Evolutionary conservation across 306 rosid species (phyloP), one percentile per base, ranked within the genome.

Genomic region (Cucurbita maxima): DNA sequence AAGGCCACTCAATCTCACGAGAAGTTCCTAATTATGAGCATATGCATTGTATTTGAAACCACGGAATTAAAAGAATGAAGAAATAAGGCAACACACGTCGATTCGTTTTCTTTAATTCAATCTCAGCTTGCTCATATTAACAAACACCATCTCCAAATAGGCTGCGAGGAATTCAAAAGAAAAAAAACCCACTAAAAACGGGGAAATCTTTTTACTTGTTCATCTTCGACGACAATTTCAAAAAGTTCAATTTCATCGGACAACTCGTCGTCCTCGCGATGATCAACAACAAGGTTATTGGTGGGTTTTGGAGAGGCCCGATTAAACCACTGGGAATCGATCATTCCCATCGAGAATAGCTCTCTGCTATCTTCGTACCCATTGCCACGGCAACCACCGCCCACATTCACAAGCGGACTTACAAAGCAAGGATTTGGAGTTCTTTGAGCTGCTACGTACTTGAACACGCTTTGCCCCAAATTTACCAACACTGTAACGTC

Each of bases 361-460:
- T 94, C 99, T 73, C 80, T 86, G 82, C 96, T 91, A 58, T 91
- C 99, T 77, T 94, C 96, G 56, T 85, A 87, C 38, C 52, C 63
- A 72, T 53, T 52, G 38, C 88, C 91, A 36, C 86, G 64, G 4
- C 78, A 78, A 34, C 79, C 83, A 58, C 57, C 80, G 5, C 81
- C 80, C 44, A 81, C 61, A 71, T 82, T 81, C 51, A 61, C 83
- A 18, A 79, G 80, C 22, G 96, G 87, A 9, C 83, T 86, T 16
- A 84, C 78, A 54, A 95, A 95, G 81, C 97, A 91, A 48, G 99
- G 99, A 79, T 95, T 91, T 40, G 92, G 86, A 0, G 97, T 95
- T 75, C 99, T 83, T n/a, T 89, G 87, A 6, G 89, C 96, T 19
- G 97, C 86, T 16, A 77, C 84, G 79, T 91, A 95, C 62, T 83